phyloP scores from a whole-genome alignment of 805 yeast species.

The Nakazawaea ernobii region DNA sequence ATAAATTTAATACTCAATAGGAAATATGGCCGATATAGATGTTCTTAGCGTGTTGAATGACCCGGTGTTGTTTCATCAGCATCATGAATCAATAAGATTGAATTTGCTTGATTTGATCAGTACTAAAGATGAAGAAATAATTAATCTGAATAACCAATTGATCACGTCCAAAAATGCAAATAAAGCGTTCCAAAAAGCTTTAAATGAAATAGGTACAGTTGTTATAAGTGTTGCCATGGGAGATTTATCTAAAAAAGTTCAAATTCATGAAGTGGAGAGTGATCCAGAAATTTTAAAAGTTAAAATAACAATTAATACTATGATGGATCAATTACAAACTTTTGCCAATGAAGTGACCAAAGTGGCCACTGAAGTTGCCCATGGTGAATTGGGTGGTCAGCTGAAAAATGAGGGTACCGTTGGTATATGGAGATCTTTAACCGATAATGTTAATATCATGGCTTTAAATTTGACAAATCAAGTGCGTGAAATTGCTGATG shows the following conservation, averaged over 20 bases:
- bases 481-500: conserved; percentile 85
- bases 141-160: conserved; percentile 13
- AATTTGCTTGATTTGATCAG: conserved; percentile 13
- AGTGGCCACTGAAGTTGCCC: conserved; percentile 85
- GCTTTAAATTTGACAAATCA: conserved; percentile 82
- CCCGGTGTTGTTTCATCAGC: conserved; percentile 16
- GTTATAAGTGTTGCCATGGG: conserved; percentile 89
- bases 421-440: conserved; percentile 82
- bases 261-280: conserved; percentile 61
- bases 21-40: background rate
- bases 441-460: conserved; percentile 84
- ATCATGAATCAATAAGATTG: conserved; percentile 17
- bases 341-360: conserved; percentile 79
- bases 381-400: conserved; percentile 87
- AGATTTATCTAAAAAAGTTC: conserved; percentile 76
- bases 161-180: conserved; percentile 38
- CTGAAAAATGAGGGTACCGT: conserved; percentile 80
- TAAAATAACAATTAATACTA: conserved; percentile 75
- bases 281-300: conserved; percentile 79
- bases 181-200: conserved; percentile 64
- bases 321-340: conserved; percentile 84
- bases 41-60: conserved; percentile 12
- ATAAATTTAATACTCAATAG: too few relatives aligned
- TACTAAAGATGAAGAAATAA: conserved; percentile 15
- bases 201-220: conserved; percentile 78